Base-by-base conservation (phyloP, 2,329 filamentous ascomycete genomes). In the Colletotrichum lentis region DNA sequence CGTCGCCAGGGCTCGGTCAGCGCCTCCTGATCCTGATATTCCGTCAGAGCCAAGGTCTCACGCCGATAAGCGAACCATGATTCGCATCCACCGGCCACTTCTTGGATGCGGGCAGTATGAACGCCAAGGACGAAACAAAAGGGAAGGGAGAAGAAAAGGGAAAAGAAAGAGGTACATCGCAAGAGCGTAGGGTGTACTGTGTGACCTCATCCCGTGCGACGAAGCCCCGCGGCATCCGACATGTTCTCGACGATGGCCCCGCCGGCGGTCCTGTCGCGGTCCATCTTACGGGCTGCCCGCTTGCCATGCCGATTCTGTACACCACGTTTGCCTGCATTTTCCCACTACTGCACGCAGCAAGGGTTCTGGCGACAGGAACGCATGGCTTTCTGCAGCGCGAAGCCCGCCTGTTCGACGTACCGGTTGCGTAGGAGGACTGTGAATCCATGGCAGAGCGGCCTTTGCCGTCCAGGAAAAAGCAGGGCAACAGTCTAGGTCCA, bases 151-250 rank as follows among this genome's bases (percentile, higher is more conserved):
- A n/a, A n/a, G n/a, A n/a, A n/a, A 8, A 31, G 27, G 27, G 27
- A 1, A n/a, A 8, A 10, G 12, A 20, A 10, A 14, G n/a, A 37
- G 52, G 20, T 64, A 65, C 37, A 39, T 44, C 1, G n/a, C 18
- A 0, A 16, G 12, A 35, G 37, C 22, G 24, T 55, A 37, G 20
- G 37, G 52, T 55, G 37, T 65, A 61, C 62, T 61, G 65, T 65
- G 65, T 68, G 66, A 68, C 55, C 66, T 68, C 66, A 68, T 60
- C 24, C 55, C 31, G 20, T 60, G 16, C 20, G 12, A 37, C 31
- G 8, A 59, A 46, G 43, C 37, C 3, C 24, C 6, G 41, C 44
- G 14, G 55, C 27, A 52, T 39, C 62, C 39, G 41, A 60, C 62
- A 18, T 18, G n/a, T 39, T 35, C 24, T 14, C 16, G 10, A 60